phyloP scores from a whole-genome alignment of 352 stramenopile species.

The Globisporangium emineosum region DNA sequence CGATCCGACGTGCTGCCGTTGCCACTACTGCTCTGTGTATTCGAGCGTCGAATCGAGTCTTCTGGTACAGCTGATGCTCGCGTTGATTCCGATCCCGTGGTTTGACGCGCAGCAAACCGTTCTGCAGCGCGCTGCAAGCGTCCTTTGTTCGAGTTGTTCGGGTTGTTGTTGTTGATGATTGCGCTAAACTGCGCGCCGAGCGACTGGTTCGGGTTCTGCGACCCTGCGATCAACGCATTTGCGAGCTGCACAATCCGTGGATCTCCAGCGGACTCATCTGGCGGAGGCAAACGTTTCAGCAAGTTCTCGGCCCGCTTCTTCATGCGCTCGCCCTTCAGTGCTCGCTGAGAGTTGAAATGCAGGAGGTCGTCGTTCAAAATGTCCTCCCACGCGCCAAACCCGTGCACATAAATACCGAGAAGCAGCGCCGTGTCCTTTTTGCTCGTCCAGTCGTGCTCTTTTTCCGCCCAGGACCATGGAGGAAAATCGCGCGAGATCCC shows the following conservation, averaged over 20 bases:
- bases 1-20: constrained; percentile 22
- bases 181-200: constrained; percentile 69
- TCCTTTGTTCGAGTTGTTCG: constrained; percentile 35
- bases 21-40: constrained; percentile 19
- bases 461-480: constrained; percentile 74
- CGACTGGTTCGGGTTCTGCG: constrained; percentile 47
- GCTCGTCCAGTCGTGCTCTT: constrained; percentile 77
- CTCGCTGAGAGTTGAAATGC: constrained; percentile 75
- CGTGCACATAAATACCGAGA: constrained; percentile 81
- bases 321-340: constrained; percentile 75
- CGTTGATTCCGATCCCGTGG: constrained; percentile 14
- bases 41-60: constrained; percentile 40
- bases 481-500: constrained; percentile 63
- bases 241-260: constrained; percentile 60
- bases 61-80: constrained; percentile 16
- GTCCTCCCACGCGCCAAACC: constrained; percentile 84
- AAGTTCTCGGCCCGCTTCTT: constrained; percentile 85
- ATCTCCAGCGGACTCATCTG: constrained; percentile 47
- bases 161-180: constrained; percentile 57
- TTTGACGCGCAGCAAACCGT: constrained; percentile 47
- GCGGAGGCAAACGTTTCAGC: constrained; percentile 66
- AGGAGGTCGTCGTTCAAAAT: constrained; percentile 82
- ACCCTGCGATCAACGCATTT: constrained; percentile 30
- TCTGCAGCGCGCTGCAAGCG: constrained; percentile 68
- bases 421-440: constrained; percentile 79